A percentile compares a stretch with the other conserved stretches of the same genome.
Conservation (phyloP, 495 filamentous ascomycete genomes). For the Amphirosellinia nigrospora region DNA sequence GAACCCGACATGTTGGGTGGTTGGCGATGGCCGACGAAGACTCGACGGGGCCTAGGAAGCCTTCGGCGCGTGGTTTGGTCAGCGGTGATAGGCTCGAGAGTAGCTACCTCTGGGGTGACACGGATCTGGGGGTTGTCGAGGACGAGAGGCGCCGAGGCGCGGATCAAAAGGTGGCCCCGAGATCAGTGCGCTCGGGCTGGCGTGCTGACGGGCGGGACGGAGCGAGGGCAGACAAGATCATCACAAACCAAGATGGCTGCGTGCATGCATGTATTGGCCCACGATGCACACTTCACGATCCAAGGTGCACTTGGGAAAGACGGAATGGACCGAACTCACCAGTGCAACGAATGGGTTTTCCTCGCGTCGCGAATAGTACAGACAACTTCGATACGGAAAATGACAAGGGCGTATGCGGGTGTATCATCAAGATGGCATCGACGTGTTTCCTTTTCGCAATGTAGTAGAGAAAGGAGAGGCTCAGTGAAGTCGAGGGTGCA, state of each 20-base stretch:
- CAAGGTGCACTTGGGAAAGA: slow-evolving; percentile 2
- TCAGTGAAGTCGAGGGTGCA: slow-evolving; percentile 20
- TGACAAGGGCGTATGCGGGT: not conserved
- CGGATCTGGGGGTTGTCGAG: not conserved
- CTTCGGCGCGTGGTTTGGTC: slow-evolving; percentile 16
- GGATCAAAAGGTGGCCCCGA: slow-evolving; percentile 2
- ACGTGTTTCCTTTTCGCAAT: not conserved
- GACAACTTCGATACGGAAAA: not conserved
- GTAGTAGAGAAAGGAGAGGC: slow-evolving; percentile 19
- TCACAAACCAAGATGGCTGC: slow-evolving; percentile 22
- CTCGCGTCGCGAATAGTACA: not conserved
- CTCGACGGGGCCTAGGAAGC: slow-evolving; percentile 5
- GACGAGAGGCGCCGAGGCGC: slow-evolving; percentile 18
- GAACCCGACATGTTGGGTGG: slow-evolving; percentile 36
- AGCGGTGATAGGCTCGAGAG: slow-evolving; percentile 9
- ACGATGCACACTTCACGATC: slow-evolving; percentile 7
- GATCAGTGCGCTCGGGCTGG: slow-evolving; percentile 4
- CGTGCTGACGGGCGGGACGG: not conserved
- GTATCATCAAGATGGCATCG: not conserved
- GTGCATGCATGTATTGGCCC: slow-evolving; percentile 20
- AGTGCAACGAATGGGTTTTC: slow-evolving; percentile 7
- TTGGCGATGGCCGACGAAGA: not conserved
- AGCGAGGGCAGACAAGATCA: not conserved
- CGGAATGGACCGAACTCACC: slow-evolving; percentile 19
- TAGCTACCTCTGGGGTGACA: not conserved